Evolutionary conservation across 768 basidiomycete species (phyloP).

Genomic region (Lactifluus volemus): DNA sequence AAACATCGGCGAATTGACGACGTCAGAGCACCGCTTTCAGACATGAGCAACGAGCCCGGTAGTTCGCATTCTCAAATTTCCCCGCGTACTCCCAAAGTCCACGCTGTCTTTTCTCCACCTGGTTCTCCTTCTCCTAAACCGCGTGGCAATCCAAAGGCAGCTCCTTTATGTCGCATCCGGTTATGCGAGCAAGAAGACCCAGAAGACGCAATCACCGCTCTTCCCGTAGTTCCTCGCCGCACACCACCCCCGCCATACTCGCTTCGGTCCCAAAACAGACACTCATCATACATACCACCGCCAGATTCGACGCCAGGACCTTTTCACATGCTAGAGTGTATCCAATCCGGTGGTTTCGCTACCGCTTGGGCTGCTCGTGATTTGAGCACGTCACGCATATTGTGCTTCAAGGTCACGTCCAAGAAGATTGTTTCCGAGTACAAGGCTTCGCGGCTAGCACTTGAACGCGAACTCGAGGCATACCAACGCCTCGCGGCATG

Average conservation of each 20-base stretch:
- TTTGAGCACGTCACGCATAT: slow-evolving; percentile 12
- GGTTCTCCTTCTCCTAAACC: neutral
- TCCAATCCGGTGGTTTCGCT: slow-evolving; percentile 14
- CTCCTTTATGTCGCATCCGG: neutral
- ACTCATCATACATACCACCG: slow-evolving; percentile 13
- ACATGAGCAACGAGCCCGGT: slow-evolving; percentile 14
- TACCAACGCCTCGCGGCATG: slow-evolving; percentile 19
- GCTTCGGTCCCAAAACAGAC: slow-evolving; percentile 15
- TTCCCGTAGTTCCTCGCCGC: slow-evolving; percentile 10
- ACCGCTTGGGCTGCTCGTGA: slow-evolving; percentile 19
- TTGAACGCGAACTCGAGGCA: slow-evolving; percentile 19
- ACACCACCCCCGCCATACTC: slow-evolving; percentile 9
- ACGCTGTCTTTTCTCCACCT: neutral
- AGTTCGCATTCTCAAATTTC: neutral
- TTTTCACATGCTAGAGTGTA: slow-evolving; percentile 17
- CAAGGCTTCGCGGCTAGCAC: slow-evolving; percentile 11
- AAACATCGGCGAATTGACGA: slow-evolving; percentile 14
- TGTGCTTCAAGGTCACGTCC: slow-evolving; percentile 15
- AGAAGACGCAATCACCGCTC: neutral
- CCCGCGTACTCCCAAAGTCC: neutral
- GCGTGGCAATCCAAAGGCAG: neutral
- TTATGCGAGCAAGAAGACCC: slow-evolving; percentile 12
- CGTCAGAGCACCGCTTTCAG: slow-evolving; percentile 7
- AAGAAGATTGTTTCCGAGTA: slow-evolving; percentile 12
- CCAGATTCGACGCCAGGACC: slow-evolving; percentile 12